These are phyloP conservation scores for Corymbia maculata DNA, from an alignment of 345 rosid genomes.

Conservation along the genomic window DNA sequence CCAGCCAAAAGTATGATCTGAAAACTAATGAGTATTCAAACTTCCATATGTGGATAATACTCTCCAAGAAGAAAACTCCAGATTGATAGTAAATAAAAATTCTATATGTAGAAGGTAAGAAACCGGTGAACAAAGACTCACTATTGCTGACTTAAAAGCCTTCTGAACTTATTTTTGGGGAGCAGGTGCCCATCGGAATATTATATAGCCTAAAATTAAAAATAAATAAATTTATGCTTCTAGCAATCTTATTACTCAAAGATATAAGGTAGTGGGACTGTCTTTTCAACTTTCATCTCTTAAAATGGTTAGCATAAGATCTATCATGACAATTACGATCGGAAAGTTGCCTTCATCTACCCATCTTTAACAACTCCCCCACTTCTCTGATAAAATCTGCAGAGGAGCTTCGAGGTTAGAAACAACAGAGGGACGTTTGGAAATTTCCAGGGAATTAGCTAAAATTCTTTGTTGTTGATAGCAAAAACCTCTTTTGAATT, in stretches of 20 bases:
- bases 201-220: not conserved
- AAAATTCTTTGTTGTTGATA: not conserved
- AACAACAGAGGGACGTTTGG: not conserved
- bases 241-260: not conserved
- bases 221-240: not conserved
- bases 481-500: not conserved
- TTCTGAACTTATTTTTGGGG: not conserved
- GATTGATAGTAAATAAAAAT: not conserved
- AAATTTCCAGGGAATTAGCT: not conserved
- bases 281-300: not conserved
- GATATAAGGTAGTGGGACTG: not conserved
- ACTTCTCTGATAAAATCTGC: not conserved
- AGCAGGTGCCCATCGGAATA: not conserved
- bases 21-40: not conserved
- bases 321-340: not conserved
- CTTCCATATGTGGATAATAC: not conserved
- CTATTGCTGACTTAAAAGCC: not conserved
- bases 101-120: not conserved
- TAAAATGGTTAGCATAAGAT: not conserved
- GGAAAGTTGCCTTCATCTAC: not conserved
- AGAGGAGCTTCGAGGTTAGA: not conserved
- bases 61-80: not conserved
- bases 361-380: not conserved
- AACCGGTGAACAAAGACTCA: not conserved
- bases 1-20: not conserved